Percentiles rank a stretch among this genome's conserved stretches.
These are phyloP conservation scores for Platanus orientalis DNA, from an alignment of 164 flowering plant genomes.

Conservation along the genomic window DNA sequence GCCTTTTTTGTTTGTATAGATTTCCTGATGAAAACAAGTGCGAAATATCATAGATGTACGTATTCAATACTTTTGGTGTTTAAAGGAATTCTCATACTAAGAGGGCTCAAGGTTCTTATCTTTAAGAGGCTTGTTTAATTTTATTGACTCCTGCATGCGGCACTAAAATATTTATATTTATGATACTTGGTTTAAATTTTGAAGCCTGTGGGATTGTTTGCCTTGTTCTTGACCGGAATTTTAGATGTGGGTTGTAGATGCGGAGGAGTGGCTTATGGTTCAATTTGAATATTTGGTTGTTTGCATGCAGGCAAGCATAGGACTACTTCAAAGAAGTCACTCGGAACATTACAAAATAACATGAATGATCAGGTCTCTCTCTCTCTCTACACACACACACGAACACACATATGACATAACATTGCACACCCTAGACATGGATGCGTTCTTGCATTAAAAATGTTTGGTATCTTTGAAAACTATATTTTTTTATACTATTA, in stretches of 20 bases:
- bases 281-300: slow-evolving; percentile 14
- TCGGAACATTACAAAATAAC: not conserved
- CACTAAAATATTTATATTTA: no score
- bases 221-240: no score
- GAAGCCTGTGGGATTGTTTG: no score
- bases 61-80: slow-evolving; percentile 20
- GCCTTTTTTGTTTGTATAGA: slow-evolving; percentile 11
- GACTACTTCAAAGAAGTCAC: slow-evolving; percentile 8
- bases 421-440: not conserved
- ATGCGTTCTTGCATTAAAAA: not conserved
- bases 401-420: not conserved
- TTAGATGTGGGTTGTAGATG: not conserved
- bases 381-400: not conserved
- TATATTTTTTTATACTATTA: no score
- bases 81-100: slow-evolving; percentile 11
- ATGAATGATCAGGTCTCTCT: slow-evolving; percentile 15
- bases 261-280: not conserved
- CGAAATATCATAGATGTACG: slow-evolving; percentile 33
- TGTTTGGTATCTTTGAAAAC: no score
- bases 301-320: slow-evolving; percentile 12
- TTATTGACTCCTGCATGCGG: no score
- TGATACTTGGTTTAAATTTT: no score
- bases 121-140: slow-evolving; percentile 1
- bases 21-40: slow-evolving; percentile 13
- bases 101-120: slow-evolving; percentile 4